Evolutionary conservation across 176 grass and related monocot species (phyloP).

Genomic region (Avena sativa): DNA sequence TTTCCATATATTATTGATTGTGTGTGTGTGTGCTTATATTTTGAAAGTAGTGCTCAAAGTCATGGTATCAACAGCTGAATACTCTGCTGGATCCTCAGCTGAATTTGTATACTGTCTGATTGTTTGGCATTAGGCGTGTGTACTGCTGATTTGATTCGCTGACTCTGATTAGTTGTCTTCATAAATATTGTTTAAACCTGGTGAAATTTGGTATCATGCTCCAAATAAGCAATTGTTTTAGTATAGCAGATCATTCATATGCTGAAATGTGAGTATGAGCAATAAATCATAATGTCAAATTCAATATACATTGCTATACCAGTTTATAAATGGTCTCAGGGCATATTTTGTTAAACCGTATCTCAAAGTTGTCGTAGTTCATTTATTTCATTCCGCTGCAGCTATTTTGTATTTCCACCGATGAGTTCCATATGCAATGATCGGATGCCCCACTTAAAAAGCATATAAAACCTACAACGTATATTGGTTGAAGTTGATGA

Average conservation of each 20-base stretch:
- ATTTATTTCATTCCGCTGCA: not conserved
- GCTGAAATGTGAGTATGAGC: constrained; percentile 1
- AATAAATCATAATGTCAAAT: not conserved
- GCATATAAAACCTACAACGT: not conserved
- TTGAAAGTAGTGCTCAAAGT: constrained; percentile 25
- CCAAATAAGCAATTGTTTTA: not conserved
- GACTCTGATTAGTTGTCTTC: not conserved
- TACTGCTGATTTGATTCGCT: not conserved
- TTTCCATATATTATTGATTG: constrained; percentile 25
- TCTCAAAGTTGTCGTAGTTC: not conserved
- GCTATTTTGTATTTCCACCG: not conserved
- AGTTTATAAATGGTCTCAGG: not conserved
- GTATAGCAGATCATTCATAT: not conserved
- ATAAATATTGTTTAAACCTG: not conserved
- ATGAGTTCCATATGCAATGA: not conserved
- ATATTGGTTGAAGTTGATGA: constrained; percentile 15
- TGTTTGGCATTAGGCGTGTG: not conserved
- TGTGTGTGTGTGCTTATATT: not conserved
- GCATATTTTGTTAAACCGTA: not conserved
- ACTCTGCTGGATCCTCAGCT: not conserved
- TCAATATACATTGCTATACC: not conserved
- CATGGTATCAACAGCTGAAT: not conserved
- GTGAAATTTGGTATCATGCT: not conserved
- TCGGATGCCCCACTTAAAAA: not conserved
- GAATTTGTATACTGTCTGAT: not conserved